A percentile compares a stretch with the other conserved stretches of the same genome.
These are phyloP conservation scores for Backusella westeae DNA, from an alignment of 192 early-diverging fungal genomes.

Conservation along the genomic window DNA sequence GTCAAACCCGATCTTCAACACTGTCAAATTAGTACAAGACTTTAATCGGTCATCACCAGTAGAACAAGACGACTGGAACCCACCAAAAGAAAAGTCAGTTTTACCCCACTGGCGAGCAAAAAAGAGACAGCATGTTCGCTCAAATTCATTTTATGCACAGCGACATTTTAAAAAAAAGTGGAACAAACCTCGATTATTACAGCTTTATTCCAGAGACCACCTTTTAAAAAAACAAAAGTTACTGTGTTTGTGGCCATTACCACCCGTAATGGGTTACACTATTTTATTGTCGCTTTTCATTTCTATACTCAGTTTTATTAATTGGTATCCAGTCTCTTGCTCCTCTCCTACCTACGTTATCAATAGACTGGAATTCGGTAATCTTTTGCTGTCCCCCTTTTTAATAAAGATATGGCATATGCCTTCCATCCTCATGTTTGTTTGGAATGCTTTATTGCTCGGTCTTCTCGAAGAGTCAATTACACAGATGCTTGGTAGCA, in stretches of 20 bases:
- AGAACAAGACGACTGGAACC: background rate
- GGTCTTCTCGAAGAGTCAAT: constrained; percentile 51
- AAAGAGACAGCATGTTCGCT: constrained; percentile 3
- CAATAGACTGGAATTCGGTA: constrained; percentile 29
- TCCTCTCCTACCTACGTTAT: constrained; percentile 27
- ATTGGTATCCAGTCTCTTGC: constrained; percentile 15
- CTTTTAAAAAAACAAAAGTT: constrained; percentile 25
- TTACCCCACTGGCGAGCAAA: background rate
- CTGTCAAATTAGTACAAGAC: constrained; percentile 35
- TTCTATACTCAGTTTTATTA: constrained; percentile 19
- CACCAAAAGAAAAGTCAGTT: background rate
- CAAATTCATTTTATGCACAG: constrained; percentile 14
- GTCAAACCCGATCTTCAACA: constrained; percentile 18
- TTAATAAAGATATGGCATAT: constrained; percentile 18
- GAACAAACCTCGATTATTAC: constrained; percentile 1
- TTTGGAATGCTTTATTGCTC: constrained; percentile 42
- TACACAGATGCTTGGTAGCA: constrained; percentile 39
- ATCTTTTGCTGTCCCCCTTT: constrained; percentile 34
- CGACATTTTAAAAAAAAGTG: constrained; percentile 11
- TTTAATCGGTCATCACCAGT: constrained; percentile 13
- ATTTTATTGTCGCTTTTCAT: constrained; percentile 25
- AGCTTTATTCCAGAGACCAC: background rate
- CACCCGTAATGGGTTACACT: constrained; percentile 25
- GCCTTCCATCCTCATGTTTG: constrained; percentile 22
- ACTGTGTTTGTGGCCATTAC: constrained; percentile 33